Evolutionary conservation across 2,329 filamentous ascomycete species (phyloP).

Genomic region (Sporothrix euskadiensis): DNA sequence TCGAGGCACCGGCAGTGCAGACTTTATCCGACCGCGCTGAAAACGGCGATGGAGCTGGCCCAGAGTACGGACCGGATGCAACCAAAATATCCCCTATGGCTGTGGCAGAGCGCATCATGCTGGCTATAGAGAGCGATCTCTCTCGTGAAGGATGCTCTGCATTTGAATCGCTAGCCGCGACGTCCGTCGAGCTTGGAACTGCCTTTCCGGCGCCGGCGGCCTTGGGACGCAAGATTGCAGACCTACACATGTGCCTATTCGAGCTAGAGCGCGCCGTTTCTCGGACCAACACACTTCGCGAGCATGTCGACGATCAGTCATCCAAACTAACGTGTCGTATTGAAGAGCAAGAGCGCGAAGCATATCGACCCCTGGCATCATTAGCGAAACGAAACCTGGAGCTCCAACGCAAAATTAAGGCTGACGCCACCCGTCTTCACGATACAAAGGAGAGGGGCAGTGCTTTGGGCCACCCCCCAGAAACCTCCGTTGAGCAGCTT

Average conservation of each 20-base stretch:
- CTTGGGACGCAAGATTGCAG: slow-evolving; percentile 55
- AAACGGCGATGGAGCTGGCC: slow-evolving; percentile 27
- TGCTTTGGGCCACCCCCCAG: slow-evolving; percentile 34
- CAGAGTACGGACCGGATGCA: not conserved
- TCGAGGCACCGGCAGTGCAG: slow-evolving; percentile 61
- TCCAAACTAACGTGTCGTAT: slow-evolving; percentile 45
- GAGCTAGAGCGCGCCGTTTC: slow-evolving; percentile 57
- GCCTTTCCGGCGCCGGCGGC: slow-evolving; percentile 50
- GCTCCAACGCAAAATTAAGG: slow-evolving; percentile 68
- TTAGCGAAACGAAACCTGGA: slow-evolving; percentile 72
- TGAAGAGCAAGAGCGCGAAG: slow-evolving; percentile 45
- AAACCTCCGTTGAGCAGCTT: slow-evolving; percentile 60
- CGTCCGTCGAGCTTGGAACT: slow-evolving; percentile 53
- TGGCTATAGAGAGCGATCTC: slow-evolving; percentile 56
- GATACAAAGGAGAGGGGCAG: slow-evolving; percentile 60
- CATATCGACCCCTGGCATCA: slow-evolving; percentile 57
- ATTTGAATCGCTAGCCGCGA: slow-evolving; percentile 59
- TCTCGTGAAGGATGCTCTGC: slow-evolving; percentile 55
- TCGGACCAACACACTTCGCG: slow-evolving; percentile 58
- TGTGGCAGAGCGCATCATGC: slow-evolving; percentile 47
- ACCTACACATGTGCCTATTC: slow-evolving; percentile 56
- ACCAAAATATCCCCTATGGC: not conserved
- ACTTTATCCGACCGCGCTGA: slow-evolving; percentile 43
- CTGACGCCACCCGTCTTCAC: slow-evolving; percentile 64
- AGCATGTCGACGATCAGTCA: slow-evolving; percentile 56